phyloP scores from a whole-genome alignment of 2,329 filamentous ascomycete species.

The Fusarium acutatum region DNA sequence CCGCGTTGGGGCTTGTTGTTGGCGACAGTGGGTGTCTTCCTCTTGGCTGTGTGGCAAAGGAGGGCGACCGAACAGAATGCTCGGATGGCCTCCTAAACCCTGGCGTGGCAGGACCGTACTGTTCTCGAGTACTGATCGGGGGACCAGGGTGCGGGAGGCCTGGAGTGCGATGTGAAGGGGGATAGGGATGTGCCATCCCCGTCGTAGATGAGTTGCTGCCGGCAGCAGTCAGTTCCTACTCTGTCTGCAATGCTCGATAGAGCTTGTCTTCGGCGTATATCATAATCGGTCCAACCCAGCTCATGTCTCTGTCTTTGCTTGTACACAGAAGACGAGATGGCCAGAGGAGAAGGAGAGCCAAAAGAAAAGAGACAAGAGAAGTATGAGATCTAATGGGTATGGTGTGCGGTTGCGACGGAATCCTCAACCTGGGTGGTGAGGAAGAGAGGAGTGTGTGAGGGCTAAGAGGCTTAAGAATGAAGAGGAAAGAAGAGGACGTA shows the following conservation, averaged over 20 bases:
- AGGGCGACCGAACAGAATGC: conserved; percentile 60
- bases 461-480: background rate
- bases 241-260: conserved; percentile 4
- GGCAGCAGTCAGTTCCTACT: conserved; percentile 35
- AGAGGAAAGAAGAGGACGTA: conserved; percentile 49
- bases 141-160: conserved; percentile 60
- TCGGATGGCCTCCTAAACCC: conserved; percentile 60
- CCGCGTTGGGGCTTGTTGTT: conserved; percentile 58
- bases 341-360: background rate
- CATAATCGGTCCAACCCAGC: conserved; percentile 7
- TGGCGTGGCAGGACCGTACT: conserved; percentile 62
- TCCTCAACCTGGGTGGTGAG: background rate
- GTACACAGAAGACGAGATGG: background rate
- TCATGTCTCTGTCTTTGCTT: background rate
- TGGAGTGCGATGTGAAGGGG: conserved; percentile 52
- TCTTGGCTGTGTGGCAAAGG: conserved; percentile 55
- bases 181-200: conserved; percentile 67
- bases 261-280: background rate
- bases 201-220: conserved; percentile 59
- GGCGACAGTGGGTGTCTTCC: conserved; percentile 64
- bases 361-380: background rate
- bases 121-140: conserved; percentile 61
- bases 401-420: background rate
- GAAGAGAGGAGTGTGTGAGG: background rate
- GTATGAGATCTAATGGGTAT: background rate